Percentiles rank a stretch among this genome's conserved stretches.
Evolutionary conservation across 148 eudicot species (phyloP).

Genomic region (Nepenthes mirabilis): DNA sequence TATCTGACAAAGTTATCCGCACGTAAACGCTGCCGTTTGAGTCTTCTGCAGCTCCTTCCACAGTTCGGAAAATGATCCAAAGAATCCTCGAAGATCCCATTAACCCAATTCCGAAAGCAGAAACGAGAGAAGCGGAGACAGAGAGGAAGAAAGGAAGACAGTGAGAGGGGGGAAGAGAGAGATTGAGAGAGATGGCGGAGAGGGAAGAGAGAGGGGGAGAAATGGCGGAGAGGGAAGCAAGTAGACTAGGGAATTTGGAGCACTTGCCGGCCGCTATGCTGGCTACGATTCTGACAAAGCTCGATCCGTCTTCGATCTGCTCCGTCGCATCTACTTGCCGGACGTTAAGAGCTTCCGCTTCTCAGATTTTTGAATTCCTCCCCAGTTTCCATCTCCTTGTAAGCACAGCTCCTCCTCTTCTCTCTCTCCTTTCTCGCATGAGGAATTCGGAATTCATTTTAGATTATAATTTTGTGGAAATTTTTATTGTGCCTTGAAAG

Average conservation of each 20-base stretch:
- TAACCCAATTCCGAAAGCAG: too few relatives aligned
- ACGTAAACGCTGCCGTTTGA: too few relatives aligned
- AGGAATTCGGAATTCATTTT: neutral
- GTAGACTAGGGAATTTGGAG: neutral
- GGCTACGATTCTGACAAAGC: constrained; percentile 62
- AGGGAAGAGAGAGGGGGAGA: neutral
- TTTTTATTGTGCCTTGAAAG: neutral
- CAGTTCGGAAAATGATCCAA: too few relatives aligned
- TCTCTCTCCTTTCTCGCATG: neutral
- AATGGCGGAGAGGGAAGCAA: constrained; percentile 1
- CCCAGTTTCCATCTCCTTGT: constrained; percentile 74
- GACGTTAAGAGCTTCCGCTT: constrained; percentile 49
- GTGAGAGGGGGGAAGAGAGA: too few relatives aligned
- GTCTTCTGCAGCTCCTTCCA: too few relatives aligned
- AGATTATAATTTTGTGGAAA: neutral
- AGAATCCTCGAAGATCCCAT: too few relatives aligned
- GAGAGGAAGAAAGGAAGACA: too few relatives aligned
- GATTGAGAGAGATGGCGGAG: constrained; percentile 4
- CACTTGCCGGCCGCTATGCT: constrained; percentile 44
- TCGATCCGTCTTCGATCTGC: constrained; percentile 72
- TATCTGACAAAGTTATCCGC: too few relatives aligned
- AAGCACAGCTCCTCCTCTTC: constrained; percentile 12
- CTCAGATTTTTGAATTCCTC: constrained; percentile 53
- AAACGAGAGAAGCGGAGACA: too few relatives aligned
- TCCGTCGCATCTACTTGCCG: constrained; percentile 69